These are phyloP conservation scores for Adansonia grandidieri DNA, from an alignment of 441 rosid species.

Conservation along the genomic window DNA sequence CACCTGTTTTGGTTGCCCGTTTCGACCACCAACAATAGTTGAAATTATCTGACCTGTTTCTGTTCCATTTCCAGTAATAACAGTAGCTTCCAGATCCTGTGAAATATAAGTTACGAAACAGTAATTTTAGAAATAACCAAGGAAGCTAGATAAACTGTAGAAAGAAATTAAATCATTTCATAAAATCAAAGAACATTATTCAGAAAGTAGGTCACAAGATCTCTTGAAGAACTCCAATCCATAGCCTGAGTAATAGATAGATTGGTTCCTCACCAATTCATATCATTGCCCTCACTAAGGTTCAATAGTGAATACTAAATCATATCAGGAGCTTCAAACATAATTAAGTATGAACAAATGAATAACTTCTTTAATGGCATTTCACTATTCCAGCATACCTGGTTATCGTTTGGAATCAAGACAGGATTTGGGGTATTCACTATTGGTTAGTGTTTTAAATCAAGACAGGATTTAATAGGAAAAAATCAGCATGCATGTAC, in stretches of 20 bases:
- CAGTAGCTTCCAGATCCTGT: constrained; percentile 69
- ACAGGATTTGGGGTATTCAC: neutral
- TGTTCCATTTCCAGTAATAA: constrained; percentile 74
- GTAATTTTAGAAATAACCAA: constrained; percentile 13
- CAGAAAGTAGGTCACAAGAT: constrained; percentile 11
- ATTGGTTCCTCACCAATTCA: neutral
- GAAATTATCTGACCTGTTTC: constrained; percentile 86
- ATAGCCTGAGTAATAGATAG: neutral
- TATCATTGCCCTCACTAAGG: neutral
- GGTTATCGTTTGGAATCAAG: neutral
- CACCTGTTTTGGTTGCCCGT: constrained; percentile 94
- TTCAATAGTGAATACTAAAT: neutral
- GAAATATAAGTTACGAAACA: constrained; percentile 24
- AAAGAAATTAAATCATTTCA: neutral
- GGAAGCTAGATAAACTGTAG: neutral
- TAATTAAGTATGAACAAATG: neutral
- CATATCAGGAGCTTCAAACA: neutral
- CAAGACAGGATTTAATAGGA: neutral
- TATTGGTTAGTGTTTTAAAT: too few species aligned
- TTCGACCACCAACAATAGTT: constrained; percentile 80
- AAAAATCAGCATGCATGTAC: neutral
- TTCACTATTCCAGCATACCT: neutral
- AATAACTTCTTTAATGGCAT: neutral
- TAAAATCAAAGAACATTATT: neutral
- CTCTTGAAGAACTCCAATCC: constrained; percentile 5